Percentiles rank a stretch among this genome's conserved stretches.
phyloP scores from a whole-genome alignment of 371 early-diverging fungal species.

The Homolaphlyctis polyrhiza region DNA sequence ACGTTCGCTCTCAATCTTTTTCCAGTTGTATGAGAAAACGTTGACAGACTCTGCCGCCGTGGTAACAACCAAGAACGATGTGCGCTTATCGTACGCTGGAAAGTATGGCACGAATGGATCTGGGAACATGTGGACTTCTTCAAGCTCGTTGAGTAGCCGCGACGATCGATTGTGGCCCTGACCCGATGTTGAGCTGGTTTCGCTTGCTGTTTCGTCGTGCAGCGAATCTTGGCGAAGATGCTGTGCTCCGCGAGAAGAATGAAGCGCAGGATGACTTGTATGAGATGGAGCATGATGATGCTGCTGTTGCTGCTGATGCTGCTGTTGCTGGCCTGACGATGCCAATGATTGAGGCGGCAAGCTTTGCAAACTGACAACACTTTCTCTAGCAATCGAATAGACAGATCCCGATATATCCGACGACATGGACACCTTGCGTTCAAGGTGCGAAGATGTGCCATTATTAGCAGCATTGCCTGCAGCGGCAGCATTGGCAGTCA shows the following conservation, averaged over 20 bases:
- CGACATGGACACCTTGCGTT: neutral
- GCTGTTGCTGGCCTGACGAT: too few species aligned
- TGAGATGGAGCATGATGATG: too few species aligned
- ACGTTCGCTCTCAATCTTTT: slow-evolving; percentile 46
- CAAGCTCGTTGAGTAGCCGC: slow-evolving; percentile 1
- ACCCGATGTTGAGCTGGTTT: neutral
- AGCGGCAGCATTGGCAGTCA: neutral
- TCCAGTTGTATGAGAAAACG: slow-evolving; percentile 67
- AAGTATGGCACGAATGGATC: slow-evolving; percentile 9
- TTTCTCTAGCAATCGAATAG: neutral
- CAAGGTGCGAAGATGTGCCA: neutral
- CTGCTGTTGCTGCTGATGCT: too few species aligned
- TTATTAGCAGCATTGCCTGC: neutral
- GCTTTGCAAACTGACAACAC: too few species aligned
- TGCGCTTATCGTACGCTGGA: slow-evolving; percentile 9
- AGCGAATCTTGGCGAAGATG: neutral
- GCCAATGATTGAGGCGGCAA: too few species aligned
- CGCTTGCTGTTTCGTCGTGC: neutral
- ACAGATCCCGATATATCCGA: neutral
- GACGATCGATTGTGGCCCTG: neutral
- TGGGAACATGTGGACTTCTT: slow-evolving; percentile 10
- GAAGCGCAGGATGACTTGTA: neutral
- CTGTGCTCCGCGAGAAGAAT: neutral
- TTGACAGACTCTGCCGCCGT: slow-evolving; percentile 48
- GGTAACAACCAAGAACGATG: slow-evolving; percentile 54